A percentile compares a stretch with the other conserved stretches of the same genome.
Conservation (phyloP, 1,139 yeast species). For the Hyphopichia wangnamkhiaoensis region DNA sequence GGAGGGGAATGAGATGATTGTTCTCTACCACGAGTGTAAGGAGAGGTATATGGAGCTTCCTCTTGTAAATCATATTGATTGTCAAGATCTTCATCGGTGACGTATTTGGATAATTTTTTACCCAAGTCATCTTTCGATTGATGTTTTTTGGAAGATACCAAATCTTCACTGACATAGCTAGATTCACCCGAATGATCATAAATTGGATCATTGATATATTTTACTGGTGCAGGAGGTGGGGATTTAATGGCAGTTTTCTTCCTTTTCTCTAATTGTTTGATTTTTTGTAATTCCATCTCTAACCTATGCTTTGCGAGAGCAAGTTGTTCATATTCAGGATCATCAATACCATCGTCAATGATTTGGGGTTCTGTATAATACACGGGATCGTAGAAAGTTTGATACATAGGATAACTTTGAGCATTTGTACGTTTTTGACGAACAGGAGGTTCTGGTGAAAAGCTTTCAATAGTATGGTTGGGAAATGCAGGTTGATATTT, state of each 20-base stretch:
- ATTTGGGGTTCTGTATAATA: not conserved
- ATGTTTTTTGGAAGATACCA: slow-evolving; percentile 30
- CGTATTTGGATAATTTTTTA: slow-evolving; percentile 29
- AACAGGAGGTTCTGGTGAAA: slow-evolving; percentile 25
- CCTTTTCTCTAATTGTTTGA: slow-evolving; percentile 35
- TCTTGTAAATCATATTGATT: slow-evolving; percentile 17
- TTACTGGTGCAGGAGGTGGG: not conserved
- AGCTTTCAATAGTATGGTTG: slow-evolving; percentile 29
- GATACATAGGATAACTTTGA: not conserved
- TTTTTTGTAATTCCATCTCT: slow-evolving; percentile 40
- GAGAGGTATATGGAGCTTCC: slow-evolving; percentile 15
- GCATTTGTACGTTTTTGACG: slow-evolving; percentile 6
- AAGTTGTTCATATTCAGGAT: slow-evolving; percentile 27
- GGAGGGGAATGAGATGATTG: slow-evolving; percentile 19
- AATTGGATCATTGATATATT: not conserved
- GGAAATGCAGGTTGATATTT: slow-evolving; percentile 13
- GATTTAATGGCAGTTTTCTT: slow-evolving; percentile 2
- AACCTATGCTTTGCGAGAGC: slow-evolving; percentile 38
- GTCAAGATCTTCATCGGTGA: slow-evolving; percentile 27
- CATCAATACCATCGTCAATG: slow-evolving; percentile 11
- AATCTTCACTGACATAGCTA: slow-evolving; percentile 38
- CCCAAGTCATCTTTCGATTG: slow-evolving; percentile 41
- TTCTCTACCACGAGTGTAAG: slow-evolving; percentile 1
- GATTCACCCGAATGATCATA: slow-evolving; percentile 19
- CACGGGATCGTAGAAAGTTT: slow-evolving; percentile 2